Evolutionary conservation across 441 rosid species (phyloP), one percentile per base, ranked within the genome.

Genomic region (Brassica balearica): DNA sequence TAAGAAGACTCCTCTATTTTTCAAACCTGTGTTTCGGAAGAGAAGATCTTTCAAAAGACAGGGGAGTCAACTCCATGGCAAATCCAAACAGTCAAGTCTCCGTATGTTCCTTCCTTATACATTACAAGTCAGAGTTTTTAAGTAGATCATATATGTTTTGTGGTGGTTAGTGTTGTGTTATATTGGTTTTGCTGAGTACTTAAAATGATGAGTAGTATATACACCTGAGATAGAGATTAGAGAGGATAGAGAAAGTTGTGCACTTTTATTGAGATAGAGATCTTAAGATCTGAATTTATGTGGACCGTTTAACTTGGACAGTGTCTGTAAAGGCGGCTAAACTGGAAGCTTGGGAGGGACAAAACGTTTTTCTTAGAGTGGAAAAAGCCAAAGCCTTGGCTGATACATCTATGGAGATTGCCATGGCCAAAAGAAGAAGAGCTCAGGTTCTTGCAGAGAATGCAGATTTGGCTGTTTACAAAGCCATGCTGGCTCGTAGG

Each of bases 21-120:
- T 88, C 19, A 92, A 88, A 85, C 88, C 93, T 65, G 83, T 82
- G 71, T 74, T 89, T 25, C 98, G 95, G 4, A 96, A 92, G 85
- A 88, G 87, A 86, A 89, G 98, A 81, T 88, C 99, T 5, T 87
- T 91, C 78, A 96, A 90, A 80, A 89, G 93, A 56, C 97, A 90
- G 72, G 82, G 82, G 46, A 85, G 90, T 80, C 91, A 87, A 61
- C 81, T 72, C 75, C 80, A 69, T 70, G 96, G 96, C 75, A 88
- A 94, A 82, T 90, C 91, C 86, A 96, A 92, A 83, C 94, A 86
- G 72, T 85, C 82, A 25, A 83, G 72, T 63, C 87, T 81, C 77
- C 90, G 98, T 94, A 71, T 67, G 81, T 67, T 25, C 27, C 27
- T 11, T 75, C 38, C 25, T 25, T 71, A 12, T 20, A 20, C 67